A percentile compares a stretch with the other conserved stretches of the same genome.
Evolutionary conservation across 306 rosid species (phyloP).

Genomic region (Cicer bijugum): DNA sequence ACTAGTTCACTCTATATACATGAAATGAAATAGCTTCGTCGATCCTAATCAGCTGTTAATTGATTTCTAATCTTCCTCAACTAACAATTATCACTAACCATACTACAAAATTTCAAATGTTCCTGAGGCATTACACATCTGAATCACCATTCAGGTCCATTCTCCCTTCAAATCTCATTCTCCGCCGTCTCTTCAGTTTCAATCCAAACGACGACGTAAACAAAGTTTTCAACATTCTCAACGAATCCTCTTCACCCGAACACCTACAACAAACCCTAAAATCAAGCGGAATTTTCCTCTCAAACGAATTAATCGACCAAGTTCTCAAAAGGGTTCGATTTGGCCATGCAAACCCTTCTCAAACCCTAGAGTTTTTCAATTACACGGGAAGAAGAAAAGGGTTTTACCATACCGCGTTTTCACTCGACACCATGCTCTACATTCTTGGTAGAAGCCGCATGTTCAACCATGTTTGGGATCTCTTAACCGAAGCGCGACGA

Average conservation of each 20-base stretch:
- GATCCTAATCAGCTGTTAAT: background rate
- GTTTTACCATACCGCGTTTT: slow-evolving; percentile 69
- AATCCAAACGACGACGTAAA: slow-evolving; percentile 51
- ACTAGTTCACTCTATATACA: too few species aligned
- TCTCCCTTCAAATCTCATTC: slow-evolving; percentile 17
- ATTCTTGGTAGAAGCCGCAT: slow-evolving; percentile 74
- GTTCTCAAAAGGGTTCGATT: slow-evolving; percentile 82
- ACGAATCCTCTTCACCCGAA: slow-evolving; percentile 49
- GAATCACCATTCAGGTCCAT: slow-evolving; percentile 43
- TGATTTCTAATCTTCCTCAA: too few species aligned
- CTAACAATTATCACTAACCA: background rate
- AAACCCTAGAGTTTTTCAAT: slow-evolving; percentile 72
- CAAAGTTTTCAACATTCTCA: slow-evolving; percentile 54
- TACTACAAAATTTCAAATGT: slow-evolving; percentile 26
- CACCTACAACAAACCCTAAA: slow-evolving; percentile 57
- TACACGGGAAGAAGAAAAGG: slow-evolving; percentile 70
- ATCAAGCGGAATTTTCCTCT: slow-evolving; percentile 69
- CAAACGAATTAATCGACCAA: slow-evolving; percentile 71
- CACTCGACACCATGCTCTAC: slow-evolving; percentile 84
- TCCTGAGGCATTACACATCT: slow-evolving; percentile 38
- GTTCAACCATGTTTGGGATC: slow-evolving; percentile 65
- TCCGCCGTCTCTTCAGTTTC: slow-evolving; percentile 44
- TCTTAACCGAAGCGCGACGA: slow-evolving; percentile 52
- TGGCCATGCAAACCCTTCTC: slow-evolving; percentile 79
- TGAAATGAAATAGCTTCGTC: background rate